Conservation (phyloP, 768 basidiomycete species). For the Porphyrellus cyaneotinctus region DNA sequence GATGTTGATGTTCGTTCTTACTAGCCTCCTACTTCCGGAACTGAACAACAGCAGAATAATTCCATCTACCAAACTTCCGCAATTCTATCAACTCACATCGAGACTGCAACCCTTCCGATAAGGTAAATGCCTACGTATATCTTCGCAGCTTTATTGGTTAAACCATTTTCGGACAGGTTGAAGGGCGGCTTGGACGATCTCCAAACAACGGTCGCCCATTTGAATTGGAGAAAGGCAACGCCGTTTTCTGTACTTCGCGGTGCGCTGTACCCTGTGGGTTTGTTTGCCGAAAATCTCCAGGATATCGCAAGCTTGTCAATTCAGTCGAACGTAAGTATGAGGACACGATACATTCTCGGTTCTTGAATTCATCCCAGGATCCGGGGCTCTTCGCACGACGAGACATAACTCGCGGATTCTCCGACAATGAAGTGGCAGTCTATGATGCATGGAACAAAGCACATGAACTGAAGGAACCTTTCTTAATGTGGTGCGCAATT, state of each 20-base stretch:
- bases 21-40: conserved; percentile 3
- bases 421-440: conserved; percentile 29
- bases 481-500: conserved; percentile 37
- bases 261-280: conserved; percentile 39
- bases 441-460: conserved; percentile 40
- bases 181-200: conserved; percentile 39
- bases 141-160: neutral
- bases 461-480: conserved; percentile 27
- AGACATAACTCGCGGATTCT: conserved; percentile 61
- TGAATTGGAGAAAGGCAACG: conserved; percentile 52
- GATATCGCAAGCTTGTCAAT: conserved; percentile 42
- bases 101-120: conserved; percentile 54
- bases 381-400: conserved; percentile 37
- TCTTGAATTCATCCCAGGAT: conserved; percentile 9
- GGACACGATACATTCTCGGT: neutral
- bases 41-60: conserved; percentile 24
- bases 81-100: conserved; percentile 54
- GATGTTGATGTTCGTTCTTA: conserved; percentile 17
- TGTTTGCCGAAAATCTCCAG: conserved; percentile 27
- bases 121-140: conserved; percentile 38
- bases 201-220: conserved; percentile 39
- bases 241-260: conserved; percentile 58
- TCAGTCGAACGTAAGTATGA: conserved; percentile 17
- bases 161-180: conserved; percentile 26
- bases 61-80: conserved; percentile 52